Evolutionary conservation across 1,284 basidiomycete genomes (phyloP), one percentile per base, ranked within the genome.

Genomic region (Apiotrichum gamsii): DNA sequence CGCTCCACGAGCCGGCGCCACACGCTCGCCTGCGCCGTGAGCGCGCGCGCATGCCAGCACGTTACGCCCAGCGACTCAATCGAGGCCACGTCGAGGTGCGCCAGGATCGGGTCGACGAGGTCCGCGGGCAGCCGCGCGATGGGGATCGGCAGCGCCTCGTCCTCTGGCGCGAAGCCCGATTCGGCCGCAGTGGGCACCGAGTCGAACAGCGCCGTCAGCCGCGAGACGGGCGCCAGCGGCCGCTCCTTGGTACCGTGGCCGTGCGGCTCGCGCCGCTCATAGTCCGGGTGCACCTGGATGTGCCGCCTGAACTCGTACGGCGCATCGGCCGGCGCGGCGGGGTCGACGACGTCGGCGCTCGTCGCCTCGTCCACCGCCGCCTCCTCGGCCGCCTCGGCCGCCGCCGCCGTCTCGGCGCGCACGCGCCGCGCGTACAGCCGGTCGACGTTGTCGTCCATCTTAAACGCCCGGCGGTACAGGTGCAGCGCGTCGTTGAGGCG

Each of bases 391-490:
- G 33, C 51, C 34, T 33, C 21, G 10, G 28, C 45, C 8, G 14
- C 37, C 5, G 16, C 44, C 3, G 20, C 28, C 14, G 47, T 42
- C 18, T 48, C 38, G 35, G 53, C 38, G 2, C 41, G 35, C 31
- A 34, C 49, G 21, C 13, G 13, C 8, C 57, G 54, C 19, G 60
- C 52, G 42, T 69, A 70, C 16, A 58, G 45, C 29, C 54, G 42
- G 50, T 70, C 68, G 11, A 67, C 64, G 39, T 59, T 55, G 44
- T 70, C 68, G 43, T 90, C 80, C 63, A 85, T 72, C 48, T 82
- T 79, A 69, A 90, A 90, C 1, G 87, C 86, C 45, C 79, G 79
- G 11, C 85, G 80, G 61, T 93, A 93, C 3, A 89, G 72, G 20
- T 69, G 65, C 8, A 90, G 69, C 8, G 89, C 89, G 28, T 83